Conservation (phyloP, 805 yeast species). For the Ogataea nonfermentans region DNA sequence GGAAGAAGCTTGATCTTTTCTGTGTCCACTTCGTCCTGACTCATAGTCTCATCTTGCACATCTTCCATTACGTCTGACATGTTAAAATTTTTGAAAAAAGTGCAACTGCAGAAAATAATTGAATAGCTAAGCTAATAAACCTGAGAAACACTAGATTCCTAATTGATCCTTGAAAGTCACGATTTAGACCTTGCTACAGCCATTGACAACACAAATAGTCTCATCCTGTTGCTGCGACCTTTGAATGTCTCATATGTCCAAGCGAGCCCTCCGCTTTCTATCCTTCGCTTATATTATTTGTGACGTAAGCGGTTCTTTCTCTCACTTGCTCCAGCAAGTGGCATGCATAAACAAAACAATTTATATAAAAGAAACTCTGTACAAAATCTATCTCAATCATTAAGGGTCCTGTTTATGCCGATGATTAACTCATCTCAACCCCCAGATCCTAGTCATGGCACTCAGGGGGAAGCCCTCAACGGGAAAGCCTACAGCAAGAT, state of each 20-base stretch:
- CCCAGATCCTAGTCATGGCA: slow-evolving; percentile 20
- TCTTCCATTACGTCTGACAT: slow-evolving; percentile 19
- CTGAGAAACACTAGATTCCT: too few relatives aligned
- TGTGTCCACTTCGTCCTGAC: slow-evolving; percentile 43
- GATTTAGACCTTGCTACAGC: too few relatives aligned
- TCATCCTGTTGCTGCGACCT: too few relatives aligned
- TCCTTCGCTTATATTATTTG: neutral
- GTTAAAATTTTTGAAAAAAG: slow-evolving; percentile 1
- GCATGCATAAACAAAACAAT: slow-evolving; percentile 7
- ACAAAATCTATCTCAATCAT: neutral
- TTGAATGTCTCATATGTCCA: too few relatives aligned
- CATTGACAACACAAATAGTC: too few relatives aligned
- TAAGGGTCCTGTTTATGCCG: slow-evolving; percentile 10
- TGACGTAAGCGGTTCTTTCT: neutral
- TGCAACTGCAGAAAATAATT: slow-evolving; percentile 1
- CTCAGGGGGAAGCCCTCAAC: slow-evolving; percentile 18
- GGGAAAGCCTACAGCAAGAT: slow-evolving; percentile 19
- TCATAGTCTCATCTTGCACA: slow-evolving; percentile 21
- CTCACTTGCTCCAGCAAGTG: slow-evolving; percentile 10
- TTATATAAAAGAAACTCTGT: slow-evolving; percentile 1
- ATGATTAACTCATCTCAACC: slow-evolving; percentile 30
- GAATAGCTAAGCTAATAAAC: too few relatives aligned
- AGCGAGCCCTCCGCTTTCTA: too few relatives aligned
- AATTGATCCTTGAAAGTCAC: too few relatives aligned
- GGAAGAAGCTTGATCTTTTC: slow-evolving; percentile 70